Evolutionary conservation across 306 rosid species (phyloP), one percentile per base, ranked within the genome.

Genomic region (Fagus sylvatica): DNA sequence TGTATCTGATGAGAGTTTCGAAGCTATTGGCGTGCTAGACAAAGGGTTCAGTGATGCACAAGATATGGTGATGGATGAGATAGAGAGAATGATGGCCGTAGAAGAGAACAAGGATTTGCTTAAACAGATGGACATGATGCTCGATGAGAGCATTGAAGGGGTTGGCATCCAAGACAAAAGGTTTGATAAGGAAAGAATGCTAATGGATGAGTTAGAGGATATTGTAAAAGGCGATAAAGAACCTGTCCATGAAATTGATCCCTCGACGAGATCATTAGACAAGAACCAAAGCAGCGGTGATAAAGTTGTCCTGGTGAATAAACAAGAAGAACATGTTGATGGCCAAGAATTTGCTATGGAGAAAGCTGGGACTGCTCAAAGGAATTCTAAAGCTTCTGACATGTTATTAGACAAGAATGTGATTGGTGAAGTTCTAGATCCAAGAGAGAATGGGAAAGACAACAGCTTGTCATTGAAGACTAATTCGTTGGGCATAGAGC

Each of bases 161-260:
- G 62, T 66, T 53, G 57, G 76, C 55, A 16, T 39, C 57, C 79
- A 33, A 59, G 80, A 57, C 39, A 48, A 70, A 74, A 75, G 22
- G 40, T 54, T 79, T 69, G 78, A 68, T 56, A 49, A 34, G 53
- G 86, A 86, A 40, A 78, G 70, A 17, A 72, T 39, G 73, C 66
- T 40, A 40, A 76, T 73, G 46, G 82, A 83, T 11, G 87, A 83
- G 75, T 81, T 82, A 36, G 83, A 84, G 77, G 73, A 80, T 56
- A 81, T 59, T 16, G 56, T 84, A 77, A 71, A 80, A 81, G 93
- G 87, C 71, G 64, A 79, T 67, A 85, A 79, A 68, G 81, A 71
- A n/a, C 76, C 19, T 74, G 59, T 80, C 51, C 56, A 62, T 74
- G 90, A 76, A 71, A 61, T 40, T 59, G 77, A 33, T 51, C 77